Base-by-base conservation (phyloP, 371 early-diverging fungal genomes). In the Apophysomyces trapeziformis region DNA sequence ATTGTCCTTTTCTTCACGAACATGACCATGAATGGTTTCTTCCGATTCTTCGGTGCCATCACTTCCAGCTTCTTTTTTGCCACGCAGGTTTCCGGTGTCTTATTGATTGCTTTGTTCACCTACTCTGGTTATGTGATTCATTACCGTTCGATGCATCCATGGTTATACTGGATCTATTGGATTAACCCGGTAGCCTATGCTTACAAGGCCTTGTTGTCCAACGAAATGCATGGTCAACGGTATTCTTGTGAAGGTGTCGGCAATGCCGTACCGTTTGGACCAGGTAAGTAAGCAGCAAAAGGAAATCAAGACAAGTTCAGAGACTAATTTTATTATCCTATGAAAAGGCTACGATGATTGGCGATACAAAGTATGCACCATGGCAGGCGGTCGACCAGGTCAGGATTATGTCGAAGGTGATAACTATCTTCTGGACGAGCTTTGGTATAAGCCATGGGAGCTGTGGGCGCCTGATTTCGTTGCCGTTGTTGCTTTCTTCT, bases 121-220 rank as follows among this genome's bases (percentile, higher is more conserved):
- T 80, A 85, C 60, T 75, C 75, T 38, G 87, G 87, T 18, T 89
- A 85, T 58, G 57, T 66, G 12, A 68, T 72, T 41, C 56, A 44
- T 14, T 66, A 72, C 57, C 21, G 54, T n/a, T 36, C 56, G 6
- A 72, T 72, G 72, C 80, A 87, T 60, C 85, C 83, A 36, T 87
- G 86, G 84, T 78, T 89, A 44, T 74, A 70, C 38, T 88, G 87
- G 70, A 60, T 71, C 3, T 67, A 67, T 32, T 91, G 87, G 85
- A 82, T 89, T 58, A 86, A 85, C 63, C 87, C 92, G 5, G 68
- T 91, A n/a, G 80, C 88, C 0, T 90, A 89, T 67, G 88, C 85
- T 0, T 84, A 82, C 68, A 80, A 86, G 61, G 80, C 87, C 0
- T 72, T 92, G 12, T 56, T 90, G 47, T 69, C 77, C 18, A 90